phyloP scores from a whole-genome alignment of 2,329 filamentous ascomycete genomes.

The Aspergillus ustus region DNA sequence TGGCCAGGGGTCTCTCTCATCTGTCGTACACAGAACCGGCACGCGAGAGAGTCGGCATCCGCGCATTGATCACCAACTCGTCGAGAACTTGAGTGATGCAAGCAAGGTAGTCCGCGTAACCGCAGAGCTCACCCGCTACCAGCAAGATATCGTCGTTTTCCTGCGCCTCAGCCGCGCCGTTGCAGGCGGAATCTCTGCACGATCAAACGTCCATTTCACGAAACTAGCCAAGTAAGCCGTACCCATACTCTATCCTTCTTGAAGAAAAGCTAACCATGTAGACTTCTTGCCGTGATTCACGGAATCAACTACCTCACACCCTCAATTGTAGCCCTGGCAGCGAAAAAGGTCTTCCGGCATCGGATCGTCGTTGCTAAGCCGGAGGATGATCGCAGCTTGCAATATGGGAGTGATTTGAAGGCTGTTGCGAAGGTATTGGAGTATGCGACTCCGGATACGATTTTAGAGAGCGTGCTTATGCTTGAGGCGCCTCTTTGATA shows the following conservation, averaged over 20 bases:
- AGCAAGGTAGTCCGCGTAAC: slow-evolving; percentile 66
- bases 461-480: slow-evolving; percentile 63
- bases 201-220: slow-evolving; percentile 77
- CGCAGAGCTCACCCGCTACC: slow-evolving; percentile 79
- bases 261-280: slow-evolving; percentile 14
- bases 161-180: slow-evolving; percentile 87
- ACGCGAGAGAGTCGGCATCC: slow-evolving; percentile 22
- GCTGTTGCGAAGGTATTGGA: slow-evolving; percentile 72
- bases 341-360: slow-evolving; percentile 86
- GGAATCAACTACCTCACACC: slow-evolving; percentile 80
- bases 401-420: slow-evolving; percentile 82
- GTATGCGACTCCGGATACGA: slow-evolving; percentile 58
- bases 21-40: slow-evolving; percentile 39
- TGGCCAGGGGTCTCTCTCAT: slow-evolving; percentile 41
- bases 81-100: slow-evolving; percentile 64
- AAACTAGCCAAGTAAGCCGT: slow-evolving; percentile 62
- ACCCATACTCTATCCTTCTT: not conserved
- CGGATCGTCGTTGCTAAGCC: slow-evolving; percentile 73
- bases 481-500: slow-evolving; percentile 60
- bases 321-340: slow-evolving; percentile 79
- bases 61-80: slow-evolving; percentile 36
- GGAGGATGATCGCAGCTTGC: slow-evolving; percentile 80
- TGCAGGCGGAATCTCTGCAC: slow-evolving; percentile 74
- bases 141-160: slow-evolving; percentile 86
- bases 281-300: slow-evolving; percentile 75